phyloP scores from a whole-genome alignment of 192 early-diverging fungal genomes.

The Backusella tuberculispora region DNA sequence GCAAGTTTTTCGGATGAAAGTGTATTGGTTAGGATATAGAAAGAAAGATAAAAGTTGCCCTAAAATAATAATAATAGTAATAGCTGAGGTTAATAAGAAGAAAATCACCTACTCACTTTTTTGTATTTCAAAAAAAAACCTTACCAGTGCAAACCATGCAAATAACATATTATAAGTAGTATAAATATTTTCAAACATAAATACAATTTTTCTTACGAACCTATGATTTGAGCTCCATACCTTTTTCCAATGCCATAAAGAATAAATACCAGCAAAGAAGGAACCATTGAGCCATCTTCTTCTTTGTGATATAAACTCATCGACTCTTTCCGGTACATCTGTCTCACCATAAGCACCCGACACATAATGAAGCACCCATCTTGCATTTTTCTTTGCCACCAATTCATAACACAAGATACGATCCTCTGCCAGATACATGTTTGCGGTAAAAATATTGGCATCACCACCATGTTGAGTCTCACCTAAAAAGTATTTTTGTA shows the following conservation, averaged over 20 bases:
- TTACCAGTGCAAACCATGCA: slow-evolving; percentile 78
- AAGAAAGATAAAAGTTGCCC: slow-evolving; percentile 70
- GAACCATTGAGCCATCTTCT: slow-evolving; percentile 85
- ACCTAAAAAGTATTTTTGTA: slow-evolving; percentile 79
- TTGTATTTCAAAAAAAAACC: slow-evolving; percentile 31
- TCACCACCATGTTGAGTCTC: slow-evolving; percentile 57
- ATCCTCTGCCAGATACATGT: slow-evolving; percentile 87
- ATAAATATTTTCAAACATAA: slow-evolving; percentile 72
- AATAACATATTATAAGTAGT: slow-evolving; percentile 70
- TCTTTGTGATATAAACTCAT: slow-evolving; percentile 77
- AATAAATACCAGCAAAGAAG: slow-evolving; percentile 76
- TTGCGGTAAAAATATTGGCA: slow-evolving; percentile 73
- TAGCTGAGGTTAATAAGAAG: slow-evolving; percentile 48
- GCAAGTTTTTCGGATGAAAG: slow-evolving; percentile 26
- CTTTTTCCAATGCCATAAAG: slow-evolving; percentile 60
- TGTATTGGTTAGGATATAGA: slow-evolving; percentile 52
- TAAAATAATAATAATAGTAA: slow-evolving; percentile 46
- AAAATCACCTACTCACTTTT: slow-evolving; percentile 47
- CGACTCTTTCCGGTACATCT: slow-evolving; percentile 74
- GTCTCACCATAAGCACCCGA: slow-evolving; percentile 75
- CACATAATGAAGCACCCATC: slow-evolving; percentile 80
- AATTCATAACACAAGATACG: slow-evolving; percentile 87
- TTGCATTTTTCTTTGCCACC: slow-evolving; percentile 67
- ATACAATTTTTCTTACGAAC: slow-evolving; percentile 51
- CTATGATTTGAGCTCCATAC: slow-evolving; percentile 63